A percentile compares a stretch with the other conserved stretches of the same genome.
phyloP scores from a whole-genome alignment of 192 early-diverging fungal species.

The Coemansia sp. region DNA sequence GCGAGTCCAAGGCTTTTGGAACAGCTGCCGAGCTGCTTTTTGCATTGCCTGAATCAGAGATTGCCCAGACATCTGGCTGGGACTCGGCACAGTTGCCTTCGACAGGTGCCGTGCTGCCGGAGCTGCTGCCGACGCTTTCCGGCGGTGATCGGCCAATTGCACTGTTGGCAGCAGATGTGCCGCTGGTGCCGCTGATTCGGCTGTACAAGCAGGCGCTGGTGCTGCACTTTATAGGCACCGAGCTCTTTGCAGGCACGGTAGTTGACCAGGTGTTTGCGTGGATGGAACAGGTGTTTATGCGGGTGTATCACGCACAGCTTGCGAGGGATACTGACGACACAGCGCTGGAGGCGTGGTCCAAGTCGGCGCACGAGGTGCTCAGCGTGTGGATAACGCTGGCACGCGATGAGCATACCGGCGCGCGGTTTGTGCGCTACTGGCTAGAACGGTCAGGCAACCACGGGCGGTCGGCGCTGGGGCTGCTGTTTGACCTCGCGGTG shows the following conservation, averaged over 20 bases:
- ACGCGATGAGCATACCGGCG: constrained; percentile 11
- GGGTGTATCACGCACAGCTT: constrained; percentile 17
- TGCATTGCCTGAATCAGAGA: constrained; percentile 16
- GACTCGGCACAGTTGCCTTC: constrained; percentile 10
- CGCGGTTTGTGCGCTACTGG: constrained; percentile 39
- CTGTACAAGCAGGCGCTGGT: constrained; percentile 22
- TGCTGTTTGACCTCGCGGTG: constrained; percentile 31
- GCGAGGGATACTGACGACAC: background rate
- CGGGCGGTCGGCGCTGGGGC: constrained; percentile 22
- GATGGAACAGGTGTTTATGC: constrained; percentile 27
- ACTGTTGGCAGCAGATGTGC: background rate
- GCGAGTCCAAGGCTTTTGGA: background rate
- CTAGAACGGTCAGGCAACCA: constrained; percentile 12
- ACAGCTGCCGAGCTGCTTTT: constrained; percentile 16
- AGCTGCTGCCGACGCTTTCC: background rate
- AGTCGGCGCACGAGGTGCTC: constrained; percentile 22
- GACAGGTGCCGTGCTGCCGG: constrained; percentile 3
- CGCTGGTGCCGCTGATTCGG: constrained; percentile 7
- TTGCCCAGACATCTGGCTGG: constrained; percentile 11
- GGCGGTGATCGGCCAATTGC: background rate
- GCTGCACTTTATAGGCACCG: constrained; percentile 11
- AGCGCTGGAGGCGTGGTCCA: background rate
- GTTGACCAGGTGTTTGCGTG: constrained; percentile 16
- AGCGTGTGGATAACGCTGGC: constrained; percentile 29
- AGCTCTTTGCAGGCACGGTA: background rate